A percentile compares a stretch with the other conserved stretches of the same genome.
Evolutionary conservation across 768 basidiomycete species (phyloP).

Genomic region (Stropharia rugosoannulata): DNA sequence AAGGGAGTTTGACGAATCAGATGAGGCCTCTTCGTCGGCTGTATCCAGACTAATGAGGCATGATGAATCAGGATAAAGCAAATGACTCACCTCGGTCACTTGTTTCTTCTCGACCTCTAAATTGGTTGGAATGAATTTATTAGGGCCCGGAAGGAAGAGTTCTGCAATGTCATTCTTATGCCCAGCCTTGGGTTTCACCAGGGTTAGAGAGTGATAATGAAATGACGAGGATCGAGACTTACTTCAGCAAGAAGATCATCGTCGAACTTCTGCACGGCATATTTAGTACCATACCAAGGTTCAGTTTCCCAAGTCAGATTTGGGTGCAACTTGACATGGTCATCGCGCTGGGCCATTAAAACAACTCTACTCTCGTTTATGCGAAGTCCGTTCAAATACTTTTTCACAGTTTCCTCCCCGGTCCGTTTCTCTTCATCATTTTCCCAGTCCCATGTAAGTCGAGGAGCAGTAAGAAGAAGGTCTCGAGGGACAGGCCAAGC

Average conservation of each 20-base stretch:
- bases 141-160: slow-evolving; percentile 78
- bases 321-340: slow-evolving; percentile 47
- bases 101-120: slow-evolving; percentile 80
- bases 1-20: slow-evolving; percentile 71
- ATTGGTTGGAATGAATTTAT: slow-evolving; percentile 88
- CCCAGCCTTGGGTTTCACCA: slow-evolving; percentile 47
- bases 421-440: slow-evolving; percentile 33
- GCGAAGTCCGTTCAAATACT: slow-evolving; percentile 59
- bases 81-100: slow-evolving; percentile 51
- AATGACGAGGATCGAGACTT: slow-evolving; percentile 18
- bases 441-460: slow-evolving; percentile 75
- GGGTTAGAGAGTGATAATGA: background rate
- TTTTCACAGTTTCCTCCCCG: slow-evolving; percentile 52
- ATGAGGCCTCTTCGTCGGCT: slow-evolving; percentile 77
- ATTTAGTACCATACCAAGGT: slow-evolving; percentile 91
- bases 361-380: slow-evolving; percentile 65
- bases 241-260: slow-evolving; percentile 58
- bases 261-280: slow-evolving; percentile 71
- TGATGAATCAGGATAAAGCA: background rate
- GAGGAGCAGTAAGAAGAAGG: slow-evolving; percentile 67
- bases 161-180: slow-evolving; percentile 63
- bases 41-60: slow-evolving; percentile 10
- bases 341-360: slow-evolving; percentile 76
- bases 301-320: slow-evolving; percentile 66
- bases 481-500: slow-evolving; percentile 81